Conservation (phyloP, 169 alveolate genomes). For the Cryptosporidium tyzzeri region DNA sequence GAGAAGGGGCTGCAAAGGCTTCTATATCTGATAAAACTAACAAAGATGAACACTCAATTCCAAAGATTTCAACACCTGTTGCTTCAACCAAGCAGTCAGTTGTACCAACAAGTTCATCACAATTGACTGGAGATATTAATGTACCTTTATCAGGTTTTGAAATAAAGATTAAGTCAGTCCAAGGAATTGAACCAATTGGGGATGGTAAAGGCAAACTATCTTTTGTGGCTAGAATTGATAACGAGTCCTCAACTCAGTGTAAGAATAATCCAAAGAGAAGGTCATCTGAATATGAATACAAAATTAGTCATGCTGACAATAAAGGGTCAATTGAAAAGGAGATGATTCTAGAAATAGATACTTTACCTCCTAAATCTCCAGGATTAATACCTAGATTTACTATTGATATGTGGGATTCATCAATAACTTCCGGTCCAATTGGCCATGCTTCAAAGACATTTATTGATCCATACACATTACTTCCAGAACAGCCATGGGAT, state of each 20-base stretch:
- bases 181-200: conserved; percentile 34
- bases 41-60: background rate
- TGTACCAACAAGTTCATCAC: conserved; percentile 46
- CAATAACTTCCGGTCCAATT: conserved; percentile 41
- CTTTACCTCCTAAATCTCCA: conserved; percentile 84
- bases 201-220: conserved; percentile 75
- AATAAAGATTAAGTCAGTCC: conserved; percentile 50
- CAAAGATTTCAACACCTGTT: conserved; percentile 13
- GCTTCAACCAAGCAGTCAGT: conserved; percentile 26
- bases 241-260: conserved; percentile 69
- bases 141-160: conserved; percentile 61
- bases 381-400: conserved; percentile 84
- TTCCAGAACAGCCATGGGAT: conserved; percentile 60
- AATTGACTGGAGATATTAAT: conserved; percentile 39
- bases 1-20: background rate
- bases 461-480: conserved; percentile 56
- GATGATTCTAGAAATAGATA: conserved; percentile 77
- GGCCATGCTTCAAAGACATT: conserved; percentile 66
- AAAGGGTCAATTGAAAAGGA: conserved; percentile 81
- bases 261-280: conserved; percentile 77
- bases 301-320: conserved; percentile 35
- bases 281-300: conserved; percentile 71
- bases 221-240: conserved; percentile 79
- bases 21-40: background rate
- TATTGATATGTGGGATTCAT: conserved; percentile 80